Percentiles rank a stretch among this genome's conserved stretches.
Conservation (phyloP, 352 stramenopile species). For the Achlya hypogyna region DNA sequence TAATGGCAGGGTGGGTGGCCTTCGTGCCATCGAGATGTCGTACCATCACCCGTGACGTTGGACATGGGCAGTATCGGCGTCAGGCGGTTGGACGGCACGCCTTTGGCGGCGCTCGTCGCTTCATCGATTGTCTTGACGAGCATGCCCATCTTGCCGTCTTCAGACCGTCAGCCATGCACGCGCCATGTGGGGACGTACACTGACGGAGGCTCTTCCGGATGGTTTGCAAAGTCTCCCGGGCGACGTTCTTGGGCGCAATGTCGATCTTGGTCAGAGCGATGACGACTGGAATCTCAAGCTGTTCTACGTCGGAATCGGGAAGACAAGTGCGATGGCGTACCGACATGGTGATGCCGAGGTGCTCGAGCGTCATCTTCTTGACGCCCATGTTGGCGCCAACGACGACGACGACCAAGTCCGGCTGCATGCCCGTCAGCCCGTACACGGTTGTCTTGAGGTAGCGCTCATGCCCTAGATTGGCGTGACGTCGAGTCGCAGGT, state of each 20-base stretch:
- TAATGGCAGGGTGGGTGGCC: background rate
- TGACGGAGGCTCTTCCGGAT: constrained; percentile 81
- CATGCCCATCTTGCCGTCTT: constrained; percentile 90
- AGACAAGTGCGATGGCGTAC: constrained; percentile 23
- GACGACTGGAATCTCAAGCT: constrained; percentile 89
- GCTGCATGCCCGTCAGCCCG: constrained; percentile 94
- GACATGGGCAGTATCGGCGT: constrained; percentile 96
- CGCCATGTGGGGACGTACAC: constrained; percentile 29
- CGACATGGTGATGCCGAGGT: constrained; percentile 87
- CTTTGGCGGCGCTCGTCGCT: constrained; percentile 78
- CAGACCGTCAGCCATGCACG: background rate
- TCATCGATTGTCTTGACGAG: constrained; percentile 85
- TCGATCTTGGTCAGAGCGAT: constrained; percentile 93
- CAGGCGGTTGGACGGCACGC: constrained; percentile 86
- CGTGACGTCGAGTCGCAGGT: background rate
- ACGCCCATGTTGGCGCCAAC: constrained; percentile 92
- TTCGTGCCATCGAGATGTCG: background rate
- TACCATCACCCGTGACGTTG: constrained; percentile 94
- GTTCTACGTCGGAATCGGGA: background rate
- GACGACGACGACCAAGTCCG: constrained; percentile 93
- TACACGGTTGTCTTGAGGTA: constrained; percentile 99
- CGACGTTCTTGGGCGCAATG: constrained; percentile 88
- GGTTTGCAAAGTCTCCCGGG: constrained; percentile 86
- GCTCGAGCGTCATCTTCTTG: constrained; percentile 91
- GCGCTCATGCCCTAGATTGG: constrained; percentile 89